These are phyloP conservation scores for Tritrichomonas foetus DNA, from an alignment of 208 protist species.

Conservation along the genomic window DNA sequence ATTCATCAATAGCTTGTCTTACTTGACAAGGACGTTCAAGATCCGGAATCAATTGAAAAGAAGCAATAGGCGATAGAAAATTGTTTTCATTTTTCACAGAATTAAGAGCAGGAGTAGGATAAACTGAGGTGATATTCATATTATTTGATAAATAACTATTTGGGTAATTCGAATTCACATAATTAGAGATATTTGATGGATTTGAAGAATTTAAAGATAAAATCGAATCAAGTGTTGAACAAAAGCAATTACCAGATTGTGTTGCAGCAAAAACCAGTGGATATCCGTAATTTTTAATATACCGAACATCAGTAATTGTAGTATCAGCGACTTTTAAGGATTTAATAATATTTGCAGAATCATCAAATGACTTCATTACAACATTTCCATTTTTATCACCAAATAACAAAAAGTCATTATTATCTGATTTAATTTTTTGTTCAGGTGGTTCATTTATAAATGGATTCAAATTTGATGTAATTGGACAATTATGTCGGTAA, in stretches of 20 bases:
- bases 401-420: no score
- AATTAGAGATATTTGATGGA: no score
- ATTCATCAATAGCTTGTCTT: background rate
- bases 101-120: no score
- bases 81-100: no score
- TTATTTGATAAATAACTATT: no score
- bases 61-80: background rate
- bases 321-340: background rate
- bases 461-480: background rate
- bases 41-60: background rate
- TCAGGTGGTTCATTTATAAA: background rate
- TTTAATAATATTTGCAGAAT: background rate
- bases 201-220: background rate
- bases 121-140: no score
- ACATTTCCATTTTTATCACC: background rate
- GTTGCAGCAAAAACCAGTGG: background rate
- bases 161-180: no score
- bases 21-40: background rate
- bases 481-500: background rate
- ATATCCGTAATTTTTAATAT: background rate
- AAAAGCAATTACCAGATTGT: background rate
- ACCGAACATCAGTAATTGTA: background rate
- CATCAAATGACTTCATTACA: background rate
- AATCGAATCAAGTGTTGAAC: background rate
- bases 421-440: no score